Evolutionary conservation across 768 basidiomycete species (phyloP), one percentile per base, ranked within the genome.

Genomic region (Lenzites betulinus): DNA sequence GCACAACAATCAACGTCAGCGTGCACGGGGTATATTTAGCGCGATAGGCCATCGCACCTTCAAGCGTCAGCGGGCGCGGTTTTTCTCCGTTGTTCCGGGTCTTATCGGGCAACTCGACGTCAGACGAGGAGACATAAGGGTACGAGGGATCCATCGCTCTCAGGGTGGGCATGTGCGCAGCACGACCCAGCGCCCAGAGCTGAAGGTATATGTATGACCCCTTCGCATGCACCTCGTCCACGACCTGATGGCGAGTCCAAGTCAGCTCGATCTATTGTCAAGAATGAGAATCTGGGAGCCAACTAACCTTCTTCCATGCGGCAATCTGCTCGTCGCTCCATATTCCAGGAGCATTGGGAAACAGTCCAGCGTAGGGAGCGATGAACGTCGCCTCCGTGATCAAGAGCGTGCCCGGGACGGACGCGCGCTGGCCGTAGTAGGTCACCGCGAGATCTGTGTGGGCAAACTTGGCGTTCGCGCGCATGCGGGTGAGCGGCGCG

Each of bases 281-380:
- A 36, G n/a, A 2, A 22, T 16, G 20, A 16, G 6, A 22, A 25
- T 16, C 8, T 4, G 20, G 3, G 2, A 12, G 12, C 22, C 12
- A 3, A 15, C 18, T 30, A 28, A 78, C 78, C 60, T 70, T 63
- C 62, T 79, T 82, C 85, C 83, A 84, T 0, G 58, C 76, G 6
- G 65, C 54, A 23, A 77, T 79, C 62, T 92, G 88, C n/a, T 79
- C 82, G 1, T 78, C 66, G 12, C 68, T 81, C 76, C 81, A 89
- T 48, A 89, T 82, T 0, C 88, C 88, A 1, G 88, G 88, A 0
- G 79, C 77, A 51, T 82, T 76, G 1, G 82, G 83, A 3, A 78
- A 81, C 1, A 58, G 2, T 13, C 56, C 56, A 1, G 83, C 83
- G 9, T 77, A 63, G 1, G 70, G 68, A 0, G 81, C 77, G 48